Evolutionary conservation across 345 rosid species (phyloP).

Genomic region (Syzygium oleosum): DNA sequence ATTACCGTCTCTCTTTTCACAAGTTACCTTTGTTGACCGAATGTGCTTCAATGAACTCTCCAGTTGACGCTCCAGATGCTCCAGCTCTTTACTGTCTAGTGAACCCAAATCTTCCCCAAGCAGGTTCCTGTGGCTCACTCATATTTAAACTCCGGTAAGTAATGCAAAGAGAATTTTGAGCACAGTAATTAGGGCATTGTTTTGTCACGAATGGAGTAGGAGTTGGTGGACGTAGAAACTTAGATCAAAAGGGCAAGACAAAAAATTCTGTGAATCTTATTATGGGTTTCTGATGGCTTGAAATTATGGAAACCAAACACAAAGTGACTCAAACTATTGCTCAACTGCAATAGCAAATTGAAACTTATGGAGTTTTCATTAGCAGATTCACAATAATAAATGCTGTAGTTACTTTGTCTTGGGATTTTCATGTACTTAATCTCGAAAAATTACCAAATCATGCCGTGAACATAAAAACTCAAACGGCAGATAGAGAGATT

Average conservation of each 20-base stretch:
- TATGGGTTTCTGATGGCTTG: not conserved
- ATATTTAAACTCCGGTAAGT: not conserved
- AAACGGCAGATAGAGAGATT: not conserved
- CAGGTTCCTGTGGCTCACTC: conserved; percentile 44
- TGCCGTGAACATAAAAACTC: not conserved
- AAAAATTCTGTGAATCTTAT: not conserved
- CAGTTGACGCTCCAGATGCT: conserved; percentile 67
- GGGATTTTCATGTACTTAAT: not conserved
- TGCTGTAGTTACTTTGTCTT: not conserved
- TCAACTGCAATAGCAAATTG: not conserved
- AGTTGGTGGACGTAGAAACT: not conserved
- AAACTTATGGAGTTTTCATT: not conserved
- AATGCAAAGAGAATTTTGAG: not conserved
- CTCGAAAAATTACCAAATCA: not conserved
- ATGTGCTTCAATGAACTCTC: conserved; percentile 69
- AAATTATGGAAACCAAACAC: not conserved
- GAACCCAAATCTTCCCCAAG: conserved; percentile 80
- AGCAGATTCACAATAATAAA: not conserved
- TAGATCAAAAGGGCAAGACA: not conserved
- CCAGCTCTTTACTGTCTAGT: conserved; percentile 52
- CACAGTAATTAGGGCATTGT: not conserved
- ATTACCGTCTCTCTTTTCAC: not conserved
- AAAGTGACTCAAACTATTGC: not conserved
- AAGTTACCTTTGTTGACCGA: conserved; percentile 61
- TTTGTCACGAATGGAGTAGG: not conserved